A percentile compares a stretch with the other conserved stretches of the same genome.
phyloP scores from a whole-genome alignment of 2,329 filamentous ascomycete genomes.

The Mycosphaerelloides madeirae region DNA sequence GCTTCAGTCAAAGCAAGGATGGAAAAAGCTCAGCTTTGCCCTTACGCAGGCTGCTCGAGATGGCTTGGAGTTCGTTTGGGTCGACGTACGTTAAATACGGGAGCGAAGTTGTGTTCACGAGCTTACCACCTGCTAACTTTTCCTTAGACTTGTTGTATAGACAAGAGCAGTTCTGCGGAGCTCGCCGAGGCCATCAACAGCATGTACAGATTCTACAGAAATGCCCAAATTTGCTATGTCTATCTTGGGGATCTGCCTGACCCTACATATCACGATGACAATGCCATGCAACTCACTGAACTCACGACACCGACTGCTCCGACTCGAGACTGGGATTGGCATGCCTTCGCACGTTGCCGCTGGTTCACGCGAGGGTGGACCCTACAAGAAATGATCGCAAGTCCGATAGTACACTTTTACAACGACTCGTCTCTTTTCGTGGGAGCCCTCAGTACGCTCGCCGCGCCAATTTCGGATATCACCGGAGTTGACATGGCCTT shows the following conservation, averaged over 20 bases:
- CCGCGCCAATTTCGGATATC: neutral
- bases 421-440: neutral
- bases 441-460: too few species aligned
- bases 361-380: slow-evolving; percentile 4
- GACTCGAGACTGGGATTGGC: too few species aligned
- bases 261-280: neutral
- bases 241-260: slow-evolving; percentile 10
- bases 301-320: too few species aligned
- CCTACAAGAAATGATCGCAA: neutral
- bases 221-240: slow-evolving; percentile 13
- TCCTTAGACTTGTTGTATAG: slow-evolving; percentile 16
- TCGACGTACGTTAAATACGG: slow-evolving; percentile 3
- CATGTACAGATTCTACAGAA: slow-evolving; percentile 19
- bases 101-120: too few species aligned
- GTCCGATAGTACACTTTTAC: neutral
- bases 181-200: slow-evolving; percentile 17
- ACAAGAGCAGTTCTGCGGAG: slow-evolving; percentile 14
- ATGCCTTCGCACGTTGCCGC: neutral
- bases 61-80: slow-evolving; percentile 9
- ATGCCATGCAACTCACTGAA: too few species aligned
- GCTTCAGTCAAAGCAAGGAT: neutral
- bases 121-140: too few species aligned
- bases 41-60: neutral
- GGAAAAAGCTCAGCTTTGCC: neutral
- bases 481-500: neutral